phyloP scores from a whole-genome alignment of 108 stramenopile species.

The Cyclostephanos invisitatus region DNA sequence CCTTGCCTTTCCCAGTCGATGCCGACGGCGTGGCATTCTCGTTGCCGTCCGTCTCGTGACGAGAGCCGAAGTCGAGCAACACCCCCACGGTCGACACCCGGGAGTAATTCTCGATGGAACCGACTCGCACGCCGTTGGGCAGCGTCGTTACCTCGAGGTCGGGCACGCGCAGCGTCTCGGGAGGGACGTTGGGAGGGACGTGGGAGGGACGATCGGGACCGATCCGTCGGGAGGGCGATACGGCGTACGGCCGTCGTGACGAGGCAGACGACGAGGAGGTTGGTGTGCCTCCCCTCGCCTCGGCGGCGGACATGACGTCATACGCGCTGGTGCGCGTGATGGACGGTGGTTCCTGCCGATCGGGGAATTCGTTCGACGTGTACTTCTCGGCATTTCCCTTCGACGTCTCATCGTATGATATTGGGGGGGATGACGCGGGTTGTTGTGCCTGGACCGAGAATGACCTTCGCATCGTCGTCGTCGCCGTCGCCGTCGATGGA shows the following conservation, averaged over 20 bases:
- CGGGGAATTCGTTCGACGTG: conserved; percentile 75
- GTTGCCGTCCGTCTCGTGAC: conserved; percentile 61
- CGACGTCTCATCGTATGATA: background rate
- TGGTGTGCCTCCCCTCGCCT: background rate
- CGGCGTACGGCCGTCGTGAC: conserved; percentile 10
- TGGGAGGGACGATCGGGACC: conserved; percentile 43
- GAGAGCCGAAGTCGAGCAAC: conserved; percentile 73
- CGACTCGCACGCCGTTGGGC: conserved; percentile 87
- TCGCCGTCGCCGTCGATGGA: background rate
- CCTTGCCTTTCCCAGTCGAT: background rate
- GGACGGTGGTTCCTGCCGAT: conserved; percentile 64
- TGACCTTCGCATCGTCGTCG: background rate
- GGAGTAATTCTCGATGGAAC: conserved; percentile 83
- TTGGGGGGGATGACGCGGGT: conserved; percentile 8
- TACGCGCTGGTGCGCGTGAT: conserved; percentile 58
- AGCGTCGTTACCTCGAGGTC: conserved; percentile 74
- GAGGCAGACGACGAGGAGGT: background rate
- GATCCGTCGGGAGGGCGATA: conserved; percentile 41
- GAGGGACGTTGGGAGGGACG: conserved; percentile 65
- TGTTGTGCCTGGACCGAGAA: background rate
- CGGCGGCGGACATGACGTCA: conserved; percentile 4
- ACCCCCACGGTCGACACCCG: conserved; percentile 82
- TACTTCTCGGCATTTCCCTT: background rate
- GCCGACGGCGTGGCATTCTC: background rate
- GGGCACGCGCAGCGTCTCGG: conserved; percentile 53